A percentile compares a stretch with the other conserved stretches of the same genome.
Evolutionary conservation across 1,139 yeast species (phyloP).

Genomic region (Pichia sp.): DNA sequence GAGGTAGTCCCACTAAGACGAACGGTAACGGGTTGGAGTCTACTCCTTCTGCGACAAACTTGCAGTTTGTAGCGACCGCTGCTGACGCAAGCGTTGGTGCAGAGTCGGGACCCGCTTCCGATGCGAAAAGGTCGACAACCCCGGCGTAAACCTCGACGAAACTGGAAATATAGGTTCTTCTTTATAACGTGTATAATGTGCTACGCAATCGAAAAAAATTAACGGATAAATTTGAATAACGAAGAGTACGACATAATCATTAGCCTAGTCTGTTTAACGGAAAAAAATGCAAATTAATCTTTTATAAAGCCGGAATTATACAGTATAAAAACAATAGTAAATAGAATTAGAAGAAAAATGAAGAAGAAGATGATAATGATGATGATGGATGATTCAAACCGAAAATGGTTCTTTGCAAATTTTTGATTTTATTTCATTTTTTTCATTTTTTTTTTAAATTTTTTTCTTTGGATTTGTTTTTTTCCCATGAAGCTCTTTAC

Average conservation of each 20-base stretch:
- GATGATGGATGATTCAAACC: not conserved
- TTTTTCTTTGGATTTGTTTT: not conserved
- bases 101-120: not conserved
- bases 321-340: constrained; percentile 3
- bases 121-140: not conserved
- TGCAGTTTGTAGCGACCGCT: not conserved
- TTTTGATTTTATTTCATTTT: constrained; percentile 1
- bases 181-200: no score
- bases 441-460: not conserved
- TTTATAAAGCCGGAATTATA: constrained; percentile 14
- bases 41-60: not conserved
- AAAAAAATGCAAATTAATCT: constrained; percentile 4
- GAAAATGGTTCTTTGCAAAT: not conserved
- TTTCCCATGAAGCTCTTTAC: not conserved
- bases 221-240: no score
- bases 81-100: not conserved
- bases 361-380: not conserved
- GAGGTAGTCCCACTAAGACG: not conserved
- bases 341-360: constrained; percentile 6
- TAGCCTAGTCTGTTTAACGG: not conserved
- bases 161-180: not conserved
- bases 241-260: no score
- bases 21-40: not conserved
- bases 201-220: not conserved
- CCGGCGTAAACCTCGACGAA: not conserved